Evolutionary conservation across 495 filamentous ascomycete genomes (phyloP).

Genomic region (Penicillium steckii): DNA sequence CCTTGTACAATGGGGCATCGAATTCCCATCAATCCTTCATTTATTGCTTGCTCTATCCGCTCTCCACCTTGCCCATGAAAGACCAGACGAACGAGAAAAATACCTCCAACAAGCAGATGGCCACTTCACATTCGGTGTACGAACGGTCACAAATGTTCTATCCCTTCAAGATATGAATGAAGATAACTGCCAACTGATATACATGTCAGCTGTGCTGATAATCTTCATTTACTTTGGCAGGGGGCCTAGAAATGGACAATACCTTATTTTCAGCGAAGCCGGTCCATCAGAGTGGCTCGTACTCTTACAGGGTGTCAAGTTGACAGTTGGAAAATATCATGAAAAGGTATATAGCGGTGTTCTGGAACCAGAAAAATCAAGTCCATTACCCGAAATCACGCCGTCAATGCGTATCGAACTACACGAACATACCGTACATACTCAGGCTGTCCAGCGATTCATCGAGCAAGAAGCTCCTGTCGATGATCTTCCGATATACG

Average conservation of each 20-base stretch:
- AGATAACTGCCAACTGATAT: conserved; percentile 43
- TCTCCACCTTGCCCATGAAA: conserved; percentile 39
- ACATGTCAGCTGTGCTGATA: conserved; percentile 45
- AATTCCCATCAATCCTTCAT: conserved; percentile 45
- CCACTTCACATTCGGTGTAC: conserved; percentile 47
- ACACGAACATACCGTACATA: conserved; percentile 13
- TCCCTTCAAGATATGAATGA: conserved; percentile 25
- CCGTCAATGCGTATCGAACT: conserved; percentile 16
- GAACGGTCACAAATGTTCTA: conserved; percentile 39
- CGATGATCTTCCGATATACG: conserved; percentile 8
- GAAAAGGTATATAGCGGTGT: conserved; percentile 31
- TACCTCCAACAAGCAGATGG: conserved; percentile 39
- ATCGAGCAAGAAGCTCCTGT: conserved; percentile 7
- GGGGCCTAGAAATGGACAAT: conserved; percentile 37
- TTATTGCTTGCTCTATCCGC: conserved; percentile 45
- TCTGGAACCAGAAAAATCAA: conserved; percentile 13
- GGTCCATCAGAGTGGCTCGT: conserved; percentile 44
- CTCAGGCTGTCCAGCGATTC: conserved; percentile 15
- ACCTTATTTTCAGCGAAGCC: conserved; percentile 40
- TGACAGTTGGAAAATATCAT: conserved; percentile 25
- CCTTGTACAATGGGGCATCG: conserved; percentile 40
- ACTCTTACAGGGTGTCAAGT: conserved; percentile 42
- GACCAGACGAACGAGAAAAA: conserved; percentile 25
- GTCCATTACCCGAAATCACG: conserved; percentile 1
- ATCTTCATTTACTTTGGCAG: conserved; percentile 48